phyloP scores from a whole-genome alignment of 257 asterid genomes.

The Fraxinus anomala region DNA sequence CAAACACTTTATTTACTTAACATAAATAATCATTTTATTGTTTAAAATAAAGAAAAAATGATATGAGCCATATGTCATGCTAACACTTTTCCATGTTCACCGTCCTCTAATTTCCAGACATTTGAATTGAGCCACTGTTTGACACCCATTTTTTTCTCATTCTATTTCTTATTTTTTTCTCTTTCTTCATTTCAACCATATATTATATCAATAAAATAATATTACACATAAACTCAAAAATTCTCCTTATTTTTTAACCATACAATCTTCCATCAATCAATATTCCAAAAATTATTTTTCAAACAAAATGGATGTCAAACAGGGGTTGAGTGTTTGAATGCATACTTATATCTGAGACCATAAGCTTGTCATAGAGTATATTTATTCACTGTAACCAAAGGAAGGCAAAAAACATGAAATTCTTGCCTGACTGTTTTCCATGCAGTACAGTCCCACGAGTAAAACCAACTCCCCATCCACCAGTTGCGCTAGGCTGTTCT shows the following conservation, averaged over 20 bases:
- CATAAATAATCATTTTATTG: neutral
- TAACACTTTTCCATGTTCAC: neutral
- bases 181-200: too few relatives aligned
- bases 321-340: neutral
- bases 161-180: too few relatives aligned
- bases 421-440: slow-evolving; percentile 73
- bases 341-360: neutral
- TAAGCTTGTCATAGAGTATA: neutral
- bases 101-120: neutral
- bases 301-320: too few relatives aligned
- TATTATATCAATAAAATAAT: too few relatives aligned
- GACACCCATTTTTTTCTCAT: too few relatives aligned
- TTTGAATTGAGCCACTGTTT: neutral
- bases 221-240: too few relatives aligned
- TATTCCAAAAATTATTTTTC: too few relatives aligned
- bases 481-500: slow-evolving; percentile 74
- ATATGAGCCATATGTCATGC: neutral
- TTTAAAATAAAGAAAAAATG: neutral
- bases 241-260: too few relatives aligned
- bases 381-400: neutral
- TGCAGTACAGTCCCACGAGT: slow-evolving; percentile 92
- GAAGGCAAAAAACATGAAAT: neutral
- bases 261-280: too few relatives aligned
- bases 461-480: slow-evolving; percentile 90
- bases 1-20: neutral